Evolutionary conservation across 768 basidiomycete genomes (phyloP).

Genomic region (Rhizopogon salebrosus): DNA sequence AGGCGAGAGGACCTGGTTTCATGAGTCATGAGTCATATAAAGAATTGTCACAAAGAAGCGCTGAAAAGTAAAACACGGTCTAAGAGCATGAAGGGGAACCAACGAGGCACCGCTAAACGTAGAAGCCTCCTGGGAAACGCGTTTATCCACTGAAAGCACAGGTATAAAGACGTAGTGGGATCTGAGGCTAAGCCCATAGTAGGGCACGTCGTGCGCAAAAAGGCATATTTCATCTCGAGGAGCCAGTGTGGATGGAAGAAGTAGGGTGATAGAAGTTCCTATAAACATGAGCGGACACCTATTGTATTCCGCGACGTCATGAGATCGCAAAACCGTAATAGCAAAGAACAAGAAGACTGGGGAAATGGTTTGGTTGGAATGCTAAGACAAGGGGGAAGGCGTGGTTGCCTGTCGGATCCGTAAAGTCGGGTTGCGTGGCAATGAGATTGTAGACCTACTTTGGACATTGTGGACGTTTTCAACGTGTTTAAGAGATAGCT

Average conservation of each 20-base stretch:
- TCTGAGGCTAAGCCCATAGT: not conserved
- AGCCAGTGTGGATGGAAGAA: not conserved
- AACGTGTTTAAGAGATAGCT: conserved; percentile 13
- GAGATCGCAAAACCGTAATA: not conserved
- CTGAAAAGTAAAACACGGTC: conserved; percentile 7
- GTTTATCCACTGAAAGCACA: conserved; percentile 7
- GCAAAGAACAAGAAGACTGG: not conserved
- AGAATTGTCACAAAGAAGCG: conserved; percentile 7
- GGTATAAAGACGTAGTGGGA: conserved; percentile 5
- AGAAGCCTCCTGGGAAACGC: conserved; percentile 4
- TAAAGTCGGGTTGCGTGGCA: conserved; percentile 6
- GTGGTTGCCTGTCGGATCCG: conserved; percentile 13
- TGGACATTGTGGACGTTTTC: conserved; percentile 14
- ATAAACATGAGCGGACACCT: too few relatives aligned
- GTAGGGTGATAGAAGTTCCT: not conserved
- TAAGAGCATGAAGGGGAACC: conserved; percentile 10
- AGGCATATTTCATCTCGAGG: conserved; percentile 3
- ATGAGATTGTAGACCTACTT: conserved; percentile 7
- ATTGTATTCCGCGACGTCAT: not conserved
- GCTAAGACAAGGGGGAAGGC: conserved; percentile 1
- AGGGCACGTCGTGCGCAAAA: conserved; percentile 1
- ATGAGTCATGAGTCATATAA: conserved; percentile 9
- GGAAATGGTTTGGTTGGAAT: not conserved
- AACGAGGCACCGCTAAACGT: conserved; percentile 10
- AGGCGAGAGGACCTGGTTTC: conserved; percentile 5